Conservation (phyloP, 164 flowering plant species). For the Litsea cubeba region DNA sequence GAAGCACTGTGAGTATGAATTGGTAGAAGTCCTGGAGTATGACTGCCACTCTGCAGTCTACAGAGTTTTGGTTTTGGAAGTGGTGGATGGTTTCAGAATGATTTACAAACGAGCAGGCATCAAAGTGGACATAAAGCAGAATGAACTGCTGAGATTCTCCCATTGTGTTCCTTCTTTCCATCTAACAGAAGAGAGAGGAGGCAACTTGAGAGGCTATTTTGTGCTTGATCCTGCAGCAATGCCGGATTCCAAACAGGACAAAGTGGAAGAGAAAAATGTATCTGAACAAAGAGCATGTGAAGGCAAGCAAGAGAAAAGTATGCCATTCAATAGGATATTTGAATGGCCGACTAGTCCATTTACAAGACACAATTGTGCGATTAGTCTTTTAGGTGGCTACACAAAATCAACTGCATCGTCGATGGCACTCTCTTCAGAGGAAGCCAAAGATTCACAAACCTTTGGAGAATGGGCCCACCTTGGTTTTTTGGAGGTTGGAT, state of each 20-base stretch:
- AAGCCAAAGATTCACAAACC: not conserved
- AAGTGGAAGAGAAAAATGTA: too few relatives aligned
- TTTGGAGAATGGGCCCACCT: not conserved
- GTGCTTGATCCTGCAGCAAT: constrained; percentile 42
- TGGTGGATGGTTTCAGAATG: constrained; percentile 18
- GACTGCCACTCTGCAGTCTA: not conserved
- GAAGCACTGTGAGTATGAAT: constrained; percentile 27
- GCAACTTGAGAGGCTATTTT: constrained; percentile 29
- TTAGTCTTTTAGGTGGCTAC: not conserved
- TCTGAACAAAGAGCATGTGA: too few relatives aligned
- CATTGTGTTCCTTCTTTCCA: constrained; percentile 47
- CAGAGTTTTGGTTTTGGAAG: constrained; percentile 25
- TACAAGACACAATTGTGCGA: not conserved
- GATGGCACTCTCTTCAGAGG: not conserved
- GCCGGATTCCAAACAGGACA: constrained; percentile 12
- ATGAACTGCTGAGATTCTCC: constrained; percentile 36
- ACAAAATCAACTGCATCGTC: not conserved
- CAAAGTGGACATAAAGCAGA: constrained; percentile 17
- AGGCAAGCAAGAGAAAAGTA: too few relatives aligned
- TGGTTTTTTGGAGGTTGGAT: not conserved
- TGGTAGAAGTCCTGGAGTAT: constrained; percentile 38
- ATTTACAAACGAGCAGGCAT: constrained; percentile 19
- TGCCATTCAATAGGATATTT: too few relatives aligned
- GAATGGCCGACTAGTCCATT: not conserved
- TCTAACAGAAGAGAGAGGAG: constrained; percentile 23